A percentile compares a stretch with the other conserved stretches of the same genome.
These are phyloP conservation scores for Fomitopsis betulina DNA, from an alignment of 1,284 basidiomycete species.

Conservation along the genomic window DNA sequence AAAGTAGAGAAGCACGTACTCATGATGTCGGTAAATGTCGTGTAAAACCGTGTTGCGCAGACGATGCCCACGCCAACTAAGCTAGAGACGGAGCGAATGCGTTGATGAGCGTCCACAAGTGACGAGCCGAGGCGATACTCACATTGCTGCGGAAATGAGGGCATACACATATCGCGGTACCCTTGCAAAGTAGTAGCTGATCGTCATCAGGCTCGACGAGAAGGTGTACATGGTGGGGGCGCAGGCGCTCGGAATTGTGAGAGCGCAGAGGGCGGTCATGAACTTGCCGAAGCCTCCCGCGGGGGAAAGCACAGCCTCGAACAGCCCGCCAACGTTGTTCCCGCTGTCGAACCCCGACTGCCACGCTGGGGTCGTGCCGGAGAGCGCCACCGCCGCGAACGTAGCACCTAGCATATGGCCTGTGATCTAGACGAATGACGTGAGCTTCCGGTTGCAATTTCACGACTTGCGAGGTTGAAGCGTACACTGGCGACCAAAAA, in stretches of 20 bases:
- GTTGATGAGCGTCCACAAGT: background rate
- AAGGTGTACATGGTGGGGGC: slow-evolving; percentile 80
- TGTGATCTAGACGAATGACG: slow-evolving; percentile 35
- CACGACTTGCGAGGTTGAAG: slow-evolving; percentile 3
- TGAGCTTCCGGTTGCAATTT: background rate
- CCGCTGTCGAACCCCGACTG: slow-evolving; percentile 48
- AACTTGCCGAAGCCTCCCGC: slow-evolving; percentile 55
- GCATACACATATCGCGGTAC: slow-evolving; percentile 76
- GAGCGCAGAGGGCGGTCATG: slow-evolving; percentile 51
- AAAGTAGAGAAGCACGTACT: slow-evolving; percentile 30
- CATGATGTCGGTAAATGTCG: slow-evolving; percentile 51
- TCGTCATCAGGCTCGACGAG: slow-evolving; percentile 68
- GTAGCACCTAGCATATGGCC: slow-evolving; percentile 64
- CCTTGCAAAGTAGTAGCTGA: slow-evolving; percentile 47
- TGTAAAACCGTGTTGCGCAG: slow-evolving; percentile 54
- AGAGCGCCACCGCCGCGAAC: slow-evolving; percentile 54
- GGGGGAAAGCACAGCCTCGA: slow-evolving; percentile 38
- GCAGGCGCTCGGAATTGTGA: slow-evolving; percentile 51
- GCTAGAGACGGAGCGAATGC: slow-evolving; percentile 23
- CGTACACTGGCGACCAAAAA: slow-evolving; percentile 55
- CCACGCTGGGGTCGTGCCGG: slow-evolving; percentile 49
- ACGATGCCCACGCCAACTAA: slow-evolving; percentile 58
- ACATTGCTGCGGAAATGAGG: slow-evolving; percentile 70
- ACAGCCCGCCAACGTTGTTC: slow-evolving; percentile 49
- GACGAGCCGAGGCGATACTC: slow-evolving; percentile 8